Percentiles rank a stretch among this genome's conserved stretches.
These are phyloP conservation scores for Herpetomonas muscarum DNA, from an alignment of 208 protist genomes.

Conservation along the genomic window DNA sequence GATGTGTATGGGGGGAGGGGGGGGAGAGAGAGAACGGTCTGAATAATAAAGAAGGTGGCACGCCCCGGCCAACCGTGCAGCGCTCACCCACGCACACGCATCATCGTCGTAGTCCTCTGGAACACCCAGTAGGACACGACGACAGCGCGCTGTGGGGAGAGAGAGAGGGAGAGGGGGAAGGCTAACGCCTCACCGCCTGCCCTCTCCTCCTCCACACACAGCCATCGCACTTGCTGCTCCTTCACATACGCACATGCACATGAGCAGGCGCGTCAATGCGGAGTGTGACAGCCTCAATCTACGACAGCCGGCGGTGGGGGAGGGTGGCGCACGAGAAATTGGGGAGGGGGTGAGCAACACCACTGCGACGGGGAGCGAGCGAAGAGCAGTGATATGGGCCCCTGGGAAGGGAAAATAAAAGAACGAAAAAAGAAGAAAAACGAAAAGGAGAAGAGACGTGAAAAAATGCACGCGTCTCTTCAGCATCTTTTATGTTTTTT, in stretches of 20 bases:
- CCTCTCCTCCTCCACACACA: neutral
- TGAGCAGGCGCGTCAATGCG: too few species aligned
- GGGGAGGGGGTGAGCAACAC: neutral
- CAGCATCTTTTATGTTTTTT: neutral
- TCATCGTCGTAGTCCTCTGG: neutral
- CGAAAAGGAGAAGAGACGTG: conserved; percentile 5
- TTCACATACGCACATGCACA: too few species aligned
- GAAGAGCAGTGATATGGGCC: neutral
- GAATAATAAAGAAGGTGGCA: too few species aligned
- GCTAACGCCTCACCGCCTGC: neutral
- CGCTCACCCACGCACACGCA: too few species aligned
- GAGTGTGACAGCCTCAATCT: too few species aligned
- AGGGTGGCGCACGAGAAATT: too few species aligned
- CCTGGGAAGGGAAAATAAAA: conserved; percentile 2
- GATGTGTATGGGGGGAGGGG: neutral
- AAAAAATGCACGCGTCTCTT: neutral
- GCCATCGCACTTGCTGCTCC: too few species aligned
- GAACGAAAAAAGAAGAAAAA: conserved; percentile 12
- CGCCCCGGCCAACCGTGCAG: too few species aligned
- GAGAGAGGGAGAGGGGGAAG: too few species aligned
- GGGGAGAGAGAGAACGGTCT: too few species aligned
- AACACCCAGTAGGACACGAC: neutral
- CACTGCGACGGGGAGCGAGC: neutral
- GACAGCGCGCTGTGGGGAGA: neutral
- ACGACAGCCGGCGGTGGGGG: too few species aligned